phyloP scores from a whole-genome alignment of 2,329 filamentous ascomycete species.

The Huntiella savannae region DNA sequence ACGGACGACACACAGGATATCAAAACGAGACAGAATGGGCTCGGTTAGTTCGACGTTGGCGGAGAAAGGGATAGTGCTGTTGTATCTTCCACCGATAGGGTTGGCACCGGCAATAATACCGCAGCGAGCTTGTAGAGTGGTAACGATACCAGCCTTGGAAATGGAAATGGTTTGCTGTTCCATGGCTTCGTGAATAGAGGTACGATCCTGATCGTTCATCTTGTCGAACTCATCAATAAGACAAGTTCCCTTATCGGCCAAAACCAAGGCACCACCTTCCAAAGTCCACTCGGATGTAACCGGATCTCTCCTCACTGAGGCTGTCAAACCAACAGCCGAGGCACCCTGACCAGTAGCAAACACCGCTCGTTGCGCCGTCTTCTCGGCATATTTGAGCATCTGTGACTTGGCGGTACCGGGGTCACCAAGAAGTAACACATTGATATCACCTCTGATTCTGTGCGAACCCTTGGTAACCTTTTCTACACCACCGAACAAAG shows the following conservation, averaged over 20 bases:
- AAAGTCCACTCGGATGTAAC: conserved; percentile 94
- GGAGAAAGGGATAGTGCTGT: conserved; percentile 86
- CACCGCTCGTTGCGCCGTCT: conserved; percentile 88
- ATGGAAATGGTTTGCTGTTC: conserved; percentile 99
- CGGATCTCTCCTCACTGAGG: conserved; percentile 85
- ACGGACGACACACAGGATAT: conserved; percentile 87
- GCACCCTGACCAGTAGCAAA: conserved; percentile 97
- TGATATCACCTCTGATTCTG: conserved; percentile 90
- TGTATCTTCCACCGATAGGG: conserved; percentile 89
- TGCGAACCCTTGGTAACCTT: conserved; percentile 81
- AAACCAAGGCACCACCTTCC: conserved; percentile 83
- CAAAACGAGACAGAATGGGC: conserved; percentile 93
- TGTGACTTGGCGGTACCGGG: conserved; percentile 97
- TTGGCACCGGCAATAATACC: conserved; percentile 94
- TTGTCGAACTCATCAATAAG: conserved; percentile 99
- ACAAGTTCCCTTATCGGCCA: conserved; percentile 87
- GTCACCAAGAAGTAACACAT: conserved; percentile 86
- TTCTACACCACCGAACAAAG: conserved; percentile 82
- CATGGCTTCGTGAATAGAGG: conserved; percentile 98
- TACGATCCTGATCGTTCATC: conserved; percentile 98
- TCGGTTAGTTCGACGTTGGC: conserved; percentile 94
- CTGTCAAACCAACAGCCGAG: conserved; percentile 91
- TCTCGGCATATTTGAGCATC: conserved; percentile 91
- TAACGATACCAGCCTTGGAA: conserved; percentile 95
- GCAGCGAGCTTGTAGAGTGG: conserved; percentile 85